phyloP scores from a whole-genome alignment of 768 basidiomycete species.

The Hygrocybe punicea region DNA sequence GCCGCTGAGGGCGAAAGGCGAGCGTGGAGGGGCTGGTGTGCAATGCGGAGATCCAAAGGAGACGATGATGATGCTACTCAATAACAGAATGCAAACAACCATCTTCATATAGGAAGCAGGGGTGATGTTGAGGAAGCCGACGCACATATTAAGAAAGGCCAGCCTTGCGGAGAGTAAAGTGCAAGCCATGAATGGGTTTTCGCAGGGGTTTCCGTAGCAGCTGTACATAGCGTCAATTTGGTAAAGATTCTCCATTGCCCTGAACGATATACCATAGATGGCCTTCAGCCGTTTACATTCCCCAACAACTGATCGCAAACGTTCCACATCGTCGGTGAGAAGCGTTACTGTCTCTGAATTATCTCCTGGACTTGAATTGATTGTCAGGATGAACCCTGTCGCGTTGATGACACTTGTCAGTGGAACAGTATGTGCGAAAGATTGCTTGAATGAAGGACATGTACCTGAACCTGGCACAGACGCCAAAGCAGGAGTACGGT shows the following conservation, averaged over 20 bases:
- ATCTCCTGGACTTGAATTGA: conserved; percentile 43
- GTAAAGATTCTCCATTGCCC: too few relatives aligned
- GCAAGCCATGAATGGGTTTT: conserved; percentile 39
- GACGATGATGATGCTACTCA: conserved; percentile 36
- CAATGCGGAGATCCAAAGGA: conserved; percentile 55
- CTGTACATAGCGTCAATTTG: too few relatives aligned
- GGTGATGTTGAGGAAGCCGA: conserved; percentile 2
- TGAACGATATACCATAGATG: conserved; percentile 40
- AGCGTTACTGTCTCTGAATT: conserved; percentile 39
- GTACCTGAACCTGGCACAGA: conserved; percentile 24
- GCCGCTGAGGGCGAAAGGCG: conserved; percentile 61
- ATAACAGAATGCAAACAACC: neutral
- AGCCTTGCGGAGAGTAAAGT: conserved; percentile 36
- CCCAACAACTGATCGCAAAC: conserved; percentile 44
- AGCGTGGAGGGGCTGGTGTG: conserved; percentile 45
- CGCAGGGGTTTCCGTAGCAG: neutral
- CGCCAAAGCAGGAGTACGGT: too few relatives aligned
- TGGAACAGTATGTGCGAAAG: neutral
- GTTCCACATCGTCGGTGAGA: conserved; percentile 46
- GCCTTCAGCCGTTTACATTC: conserved; percentile 60
- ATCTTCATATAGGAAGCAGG: neutral
- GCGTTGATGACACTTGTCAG: neutral
- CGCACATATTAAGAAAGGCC: conserved; percentile 29
- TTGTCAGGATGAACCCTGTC: conserved; percentile 53
- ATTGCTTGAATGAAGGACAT: too few relatives aligned